Percentiles rank a stretch among this genome's conserved stretches.
phyloP scores from a whole-genome alignment of 2,329 filamentous ascomycete species.

The Cladosporium phlei region DNA sequence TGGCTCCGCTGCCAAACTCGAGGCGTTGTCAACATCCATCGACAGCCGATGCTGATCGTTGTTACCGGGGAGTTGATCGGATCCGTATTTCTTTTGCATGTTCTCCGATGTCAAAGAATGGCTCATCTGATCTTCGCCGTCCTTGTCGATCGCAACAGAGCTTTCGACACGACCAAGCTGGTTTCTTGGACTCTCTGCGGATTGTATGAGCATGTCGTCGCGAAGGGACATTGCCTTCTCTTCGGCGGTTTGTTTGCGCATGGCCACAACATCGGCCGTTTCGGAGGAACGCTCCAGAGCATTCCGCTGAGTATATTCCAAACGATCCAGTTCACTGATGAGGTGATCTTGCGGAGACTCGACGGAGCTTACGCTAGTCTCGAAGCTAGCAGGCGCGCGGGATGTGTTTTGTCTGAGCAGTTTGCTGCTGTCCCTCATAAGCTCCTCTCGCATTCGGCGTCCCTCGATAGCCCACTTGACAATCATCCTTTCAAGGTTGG shows the following conservation, averaged over 20 bases:
- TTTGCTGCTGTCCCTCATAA: constrained; percentile 15
- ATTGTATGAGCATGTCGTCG: constrained; percentile 52
- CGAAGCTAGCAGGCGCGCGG: constrained; percentile 21
- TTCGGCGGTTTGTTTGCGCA: constrained; percentile 47
- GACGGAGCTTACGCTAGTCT: constrained; percentile 9
- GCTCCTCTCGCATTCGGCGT: constrained; percentile 28
- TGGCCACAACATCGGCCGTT: constrained; percentile 42
- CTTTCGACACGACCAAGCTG: constrained; percentile 20
- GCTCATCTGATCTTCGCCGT: constrained; percentile 6
- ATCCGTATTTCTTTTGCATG: constrained; percentile 26
- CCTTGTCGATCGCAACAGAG: constrained; percentile 17
- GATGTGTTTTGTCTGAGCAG: constrained; percentile 18
- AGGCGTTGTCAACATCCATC: constrained; percentile 14
- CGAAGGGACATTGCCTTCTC: constrained; percentile 52
- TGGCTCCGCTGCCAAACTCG: constrained; percentile 14
- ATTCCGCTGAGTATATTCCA: constrained; percentile 33
- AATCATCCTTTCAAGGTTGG: constrained; percentile 65
- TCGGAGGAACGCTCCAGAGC: constrained; percentile 39
- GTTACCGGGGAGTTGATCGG: constrained; percentile 15
- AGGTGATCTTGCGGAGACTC: constrained; percentile 32
- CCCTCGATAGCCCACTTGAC: constrained; percentile 60
- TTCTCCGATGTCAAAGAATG: constrained; percentile 27
- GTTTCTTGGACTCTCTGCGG: constrained; percentile 37
- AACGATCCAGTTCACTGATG: constrained; percentile 28
- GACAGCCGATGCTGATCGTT: constrained; percentile 14